Evolutionary conservation across 2,329 filamentous ascomycete genomes (phyloP).

Genomic region (Paradendryphiella salina): DNA sequence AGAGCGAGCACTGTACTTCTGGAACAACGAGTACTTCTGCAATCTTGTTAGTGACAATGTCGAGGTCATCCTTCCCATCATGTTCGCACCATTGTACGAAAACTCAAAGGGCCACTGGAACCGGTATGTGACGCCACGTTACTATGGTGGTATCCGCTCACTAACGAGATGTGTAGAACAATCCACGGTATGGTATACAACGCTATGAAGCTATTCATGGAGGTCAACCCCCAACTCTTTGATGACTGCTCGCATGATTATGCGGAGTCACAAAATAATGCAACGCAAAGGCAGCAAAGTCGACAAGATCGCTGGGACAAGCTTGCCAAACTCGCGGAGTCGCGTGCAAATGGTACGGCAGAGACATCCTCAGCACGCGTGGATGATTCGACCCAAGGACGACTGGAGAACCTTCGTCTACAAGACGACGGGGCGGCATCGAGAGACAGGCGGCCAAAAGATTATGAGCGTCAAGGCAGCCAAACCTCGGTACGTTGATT

Average conservation of each 20-base stretch:
- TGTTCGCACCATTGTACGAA: conserved; percentile 98
- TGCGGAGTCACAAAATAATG: conserved; percentile 91
- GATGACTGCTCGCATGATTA: conserved; percentile 99
- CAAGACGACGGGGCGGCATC: conserved; percentile 67
- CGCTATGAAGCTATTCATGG: conserved; percentile 99
- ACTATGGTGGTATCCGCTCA: not conserved
- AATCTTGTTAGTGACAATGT: conserved; percentile 99
- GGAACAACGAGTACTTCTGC: conserved; percentile 99
- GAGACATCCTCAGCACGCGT: conserved; percentile 50
- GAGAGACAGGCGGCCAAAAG: conserved; percentile 46
- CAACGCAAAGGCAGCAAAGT: conserved; percentile 77
- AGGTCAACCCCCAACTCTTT: conserved; percentile 97
- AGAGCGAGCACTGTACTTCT: conserved; percentile 96
- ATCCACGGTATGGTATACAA: conserved; percentile 99
- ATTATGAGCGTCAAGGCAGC: conserved; percentile 47
- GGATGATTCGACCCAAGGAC: conserved; percentile 81
- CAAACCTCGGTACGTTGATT: conserved; percentile 52
- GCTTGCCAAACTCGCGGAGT: conserved; percentile 77
- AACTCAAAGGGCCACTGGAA: conserved; percentile 99
- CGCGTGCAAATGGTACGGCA: conserved; percentile 59
- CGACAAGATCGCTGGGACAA: conserved; percentile 89
- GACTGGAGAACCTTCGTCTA: conserved; percentile 85
- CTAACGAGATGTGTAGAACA: conserved; percentile 62
- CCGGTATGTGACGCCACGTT: conserved; percentile 61
- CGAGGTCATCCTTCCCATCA: conserved; percentile 96